Percentiles rank a stretch among this genome's conserved stretches.
phyloP scores from a whole-genome alignment of 202 grass and related monocot genomes.

The Carex arenaria region DNA sequence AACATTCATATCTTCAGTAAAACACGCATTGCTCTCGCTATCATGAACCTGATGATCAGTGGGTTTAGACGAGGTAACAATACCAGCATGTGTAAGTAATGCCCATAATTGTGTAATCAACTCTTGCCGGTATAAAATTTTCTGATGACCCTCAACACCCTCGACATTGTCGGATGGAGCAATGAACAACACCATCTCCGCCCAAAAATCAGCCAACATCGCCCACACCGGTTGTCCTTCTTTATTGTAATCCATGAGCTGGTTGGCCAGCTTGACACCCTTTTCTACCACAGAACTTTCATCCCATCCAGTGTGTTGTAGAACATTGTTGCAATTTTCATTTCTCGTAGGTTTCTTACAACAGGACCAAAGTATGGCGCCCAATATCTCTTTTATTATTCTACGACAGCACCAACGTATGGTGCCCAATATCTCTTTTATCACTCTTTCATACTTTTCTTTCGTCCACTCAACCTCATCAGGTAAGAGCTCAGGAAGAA shows the following conservation, averaged over 20 bases:
- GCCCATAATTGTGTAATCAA: constrained; percentile 30
- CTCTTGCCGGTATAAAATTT: constrained; percentile 1
- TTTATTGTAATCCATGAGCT: neutral
- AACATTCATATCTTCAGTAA: neutral
- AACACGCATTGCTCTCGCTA: neutral
- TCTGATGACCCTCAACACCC: neutral
- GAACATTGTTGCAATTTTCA: neutral
- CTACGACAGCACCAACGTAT: no score
- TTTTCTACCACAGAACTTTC: neutral
- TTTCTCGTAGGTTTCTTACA: neutral
- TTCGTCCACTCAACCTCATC: constrained; percentile 24
- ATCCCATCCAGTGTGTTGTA: neutral
- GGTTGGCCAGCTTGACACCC: constrained; percentile 6
- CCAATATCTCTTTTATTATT: neutral
- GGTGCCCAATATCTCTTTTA: neutral
- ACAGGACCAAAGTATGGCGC: no score
- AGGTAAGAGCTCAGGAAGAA: constrained; percentile 28
- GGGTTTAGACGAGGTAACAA: neutral
- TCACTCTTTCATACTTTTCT: neutral
- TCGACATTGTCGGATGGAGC: constrained; percentile 17
- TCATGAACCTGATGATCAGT: neutral
- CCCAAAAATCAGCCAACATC: constrained; percentile 23
- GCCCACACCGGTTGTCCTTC: neutral
- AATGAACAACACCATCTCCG: constrained; percentile 1
- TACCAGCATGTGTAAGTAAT: neutral